These are phyloP conservation scores for Phellopilus nigrolimitatus DNA, from an alignment of 1,284 basidiomycete genomes.

Conservation along the genomic window DNA sequence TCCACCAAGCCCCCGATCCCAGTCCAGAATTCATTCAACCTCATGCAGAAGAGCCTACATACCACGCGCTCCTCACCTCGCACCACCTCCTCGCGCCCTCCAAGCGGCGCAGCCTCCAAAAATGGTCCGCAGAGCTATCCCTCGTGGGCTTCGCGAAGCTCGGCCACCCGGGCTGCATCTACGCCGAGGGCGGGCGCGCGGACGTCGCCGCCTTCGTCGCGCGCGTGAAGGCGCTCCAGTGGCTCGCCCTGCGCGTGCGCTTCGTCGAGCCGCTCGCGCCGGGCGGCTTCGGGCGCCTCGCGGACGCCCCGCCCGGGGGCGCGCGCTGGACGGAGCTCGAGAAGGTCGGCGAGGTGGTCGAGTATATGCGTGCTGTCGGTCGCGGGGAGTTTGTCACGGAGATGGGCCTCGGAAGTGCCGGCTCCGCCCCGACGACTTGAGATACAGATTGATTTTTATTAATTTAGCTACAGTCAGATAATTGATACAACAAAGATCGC, in stretches of 20 bases:
- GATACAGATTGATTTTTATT: too few relatives aligned
- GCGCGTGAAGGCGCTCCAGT: conserved; percentile 72
- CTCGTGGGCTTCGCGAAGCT: conserved; percentile 67
- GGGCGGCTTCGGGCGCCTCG: neutral
- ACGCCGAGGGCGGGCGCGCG: conserved; percentile 50
- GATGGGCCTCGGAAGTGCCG: conserved; percentile 58
- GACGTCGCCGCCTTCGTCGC: conserved; percentile 59
- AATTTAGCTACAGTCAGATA: too few relatives aligned
- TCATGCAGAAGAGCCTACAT: conserved; percentile 23
- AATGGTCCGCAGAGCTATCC: conserved; percentile 53
- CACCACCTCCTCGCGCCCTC: conserved; percentile 68
- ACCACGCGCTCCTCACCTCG: conserved; percentile 65
- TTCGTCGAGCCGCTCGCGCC: conserved; percentile 44
- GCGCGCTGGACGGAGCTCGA: conserved; percentile 53
- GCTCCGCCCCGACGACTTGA: neutral
- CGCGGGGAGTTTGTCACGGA: conserved; percentile 54
- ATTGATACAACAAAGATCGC: neutral
- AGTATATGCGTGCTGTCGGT: conserved; percentile 56
- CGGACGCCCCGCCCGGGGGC: conserved; percentile 4
- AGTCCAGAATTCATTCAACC: neutral
- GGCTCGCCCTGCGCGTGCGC: conserved; percentile 65
- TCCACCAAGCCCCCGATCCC: neutral
- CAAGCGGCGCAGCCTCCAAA: conserved; percentile 60
- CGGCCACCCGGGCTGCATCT: conserved; percentile 71
- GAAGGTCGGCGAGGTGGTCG: conserved; percentile 65